Evolutionary conservation across 352 stramenopile species (phyloP), one percentile per base, ranked within the genome.

Genomic region (Pythium guiyangense): DNA sequence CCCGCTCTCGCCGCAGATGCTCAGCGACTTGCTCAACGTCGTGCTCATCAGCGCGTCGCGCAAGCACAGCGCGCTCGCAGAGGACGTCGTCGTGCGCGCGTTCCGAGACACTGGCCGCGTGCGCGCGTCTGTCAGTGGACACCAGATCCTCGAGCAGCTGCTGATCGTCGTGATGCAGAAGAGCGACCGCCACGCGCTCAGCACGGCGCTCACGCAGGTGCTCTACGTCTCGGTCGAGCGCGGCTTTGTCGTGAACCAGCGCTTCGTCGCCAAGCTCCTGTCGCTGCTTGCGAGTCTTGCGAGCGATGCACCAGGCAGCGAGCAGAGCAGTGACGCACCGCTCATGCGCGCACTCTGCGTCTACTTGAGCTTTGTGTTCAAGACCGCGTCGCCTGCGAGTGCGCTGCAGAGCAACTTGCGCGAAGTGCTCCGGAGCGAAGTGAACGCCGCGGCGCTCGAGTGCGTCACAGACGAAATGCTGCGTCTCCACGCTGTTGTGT

Each of bases 161-260:
- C 59, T 90, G 25, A 88, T 90, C 29, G 70, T 88, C 1, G 84
- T 88, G 39, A 77, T 67, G 11, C 73, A 90, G 42, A 64, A 74
- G 4, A 54, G 53, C 35, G 40, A 62, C n/a, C 52, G 64, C 12
- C 66, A 45, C 6, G 52, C 64, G 1, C 47, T 89, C 4, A 60
- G 71, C 5, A 52, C 74, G 18, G 73, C 74, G 5, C 60, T 89
- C 8, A 80, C 69, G 0, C 63, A 86, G 29, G 77, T 83, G 18
- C 44, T 89, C 3, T 77, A 78, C 46, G 69, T 85, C 9, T 85
- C 77, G 3, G 74, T 80, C 45, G 18, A 63, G 0, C 54, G 64
- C 22, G 54, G 54, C 8, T 75, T 87, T 18, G 50, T 86, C 10
- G 73, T 87, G n/a, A 71, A 72, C 37, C 66, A 83, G 18, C 69